Evolutionary conservation across 768 basidiomycete species (phyloP).

Genomic region (Trametes gibbosa): DNA sequence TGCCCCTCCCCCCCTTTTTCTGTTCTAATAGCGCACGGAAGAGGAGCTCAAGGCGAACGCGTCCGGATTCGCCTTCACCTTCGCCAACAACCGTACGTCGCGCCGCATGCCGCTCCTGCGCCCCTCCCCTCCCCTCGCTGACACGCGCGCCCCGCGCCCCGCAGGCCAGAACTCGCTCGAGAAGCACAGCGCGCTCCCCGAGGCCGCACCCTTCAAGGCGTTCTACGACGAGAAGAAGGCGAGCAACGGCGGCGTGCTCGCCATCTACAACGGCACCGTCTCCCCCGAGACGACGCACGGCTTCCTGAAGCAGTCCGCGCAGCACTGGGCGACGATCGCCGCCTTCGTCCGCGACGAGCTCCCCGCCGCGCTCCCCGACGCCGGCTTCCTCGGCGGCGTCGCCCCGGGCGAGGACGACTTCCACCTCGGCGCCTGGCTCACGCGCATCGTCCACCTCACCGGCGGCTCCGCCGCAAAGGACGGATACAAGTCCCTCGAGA

Average conservation of each 20-base stretch:
- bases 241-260: conserved; percentile 39
- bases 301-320: conserved; percentile 39
- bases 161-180: conserved; percentile 44
- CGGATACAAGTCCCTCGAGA: conserved; percentile 38
- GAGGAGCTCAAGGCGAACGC: conserved; percentile 43
- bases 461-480: conserved; percentile 39
- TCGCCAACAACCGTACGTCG: conserved; percentile 41
- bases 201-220: conserved; percentile 36
- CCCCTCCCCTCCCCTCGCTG: neutral
- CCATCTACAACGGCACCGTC: conserved; percentile 40
- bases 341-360: conserved; percentile 41
- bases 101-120: neutral
- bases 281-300: conserved; percentile 33
- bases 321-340: conserved; percentile 39
- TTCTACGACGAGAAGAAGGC: conserved; percentile 45
- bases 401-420: conserved; percentile 53
- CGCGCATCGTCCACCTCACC: conserved; percentile 40
- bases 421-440: conserved; percentile 53
- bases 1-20: no score
- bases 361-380: conserved; percentile 38
- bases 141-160: no score
- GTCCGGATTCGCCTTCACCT: conserved; percentile 32
- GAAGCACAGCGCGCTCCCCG: conserved; percentile 33
- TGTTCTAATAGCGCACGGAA: conserved; percentile 41
- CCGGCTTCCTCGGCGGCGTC: conserved; percentile 47